Evolutionary conservation across 2,329 filamentous ascomycete species (phyloP).

Genomic region (Colletotrichum brevisporum): DNA sequence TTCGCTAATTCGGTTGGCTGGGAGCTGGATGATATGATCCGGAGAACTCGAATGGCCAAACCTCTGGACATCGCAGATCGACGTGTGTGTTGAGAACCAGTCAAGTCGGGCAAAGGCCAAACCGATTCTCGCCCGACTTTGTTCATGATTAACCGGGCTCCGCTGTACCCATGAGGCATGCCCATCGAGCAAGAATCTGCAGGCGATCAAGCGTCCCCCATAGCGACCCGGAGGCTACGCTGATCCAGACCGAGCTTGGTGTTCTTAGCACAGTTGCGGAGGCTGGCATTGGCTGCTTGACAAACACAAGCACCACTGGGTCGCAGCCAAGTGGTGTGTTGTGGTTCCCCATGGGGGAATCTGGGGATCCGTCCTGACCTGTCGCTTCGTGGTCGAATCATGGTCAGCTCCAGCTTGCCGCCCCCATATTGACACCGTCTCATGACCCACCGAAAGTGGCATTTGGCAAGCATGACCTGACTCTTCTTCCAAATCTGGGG

Average conservation of each 20-base stretch:
- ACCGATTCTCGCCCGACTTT: background rate
- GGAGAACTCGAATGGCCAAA: background rate
- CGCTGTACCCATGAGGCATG: background rate
- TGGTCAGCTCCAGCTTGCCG: background rate
- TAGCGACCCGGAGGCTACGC: background rate
- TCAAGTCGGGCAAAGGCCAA: background rate
- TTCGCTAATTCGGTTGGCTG: too few relatives aligned
- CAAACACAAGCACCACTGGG: conserved; percentile 4
- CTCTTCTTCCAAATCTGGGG: conserved; percentile 18
- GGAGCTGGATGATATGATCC: background rate
- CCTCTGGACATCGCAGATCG: background rate
- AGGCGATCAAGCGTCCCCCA: background rate
- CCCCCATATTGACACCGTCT: background rate
- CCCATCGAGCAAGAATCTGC: background rate
- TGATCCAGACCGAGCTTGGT: background rate
- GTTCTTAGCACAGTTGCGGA: background rate
- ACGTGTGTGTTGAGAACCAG: background rate
- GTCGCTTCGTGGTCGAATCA: conserved; percentile 18
- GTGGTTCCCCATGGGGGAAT: conserved; percentile 14
- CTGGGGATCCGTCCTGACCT: background rate
- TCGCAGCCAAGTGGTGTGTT: too few relatives aligned
- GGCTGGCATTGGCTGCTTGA: conserved; percentile 10
- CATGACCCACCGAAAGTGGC: conserved; percentile 23
- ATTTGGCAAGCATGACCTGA: conserved; percentile 13
- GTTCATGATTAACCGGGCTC: background rate